These are phyloP conservation scores for Pseudoperonospora humuli DNA, from an alignment of 352 stramenopile species.

Conservation along the genomic window DNA sequence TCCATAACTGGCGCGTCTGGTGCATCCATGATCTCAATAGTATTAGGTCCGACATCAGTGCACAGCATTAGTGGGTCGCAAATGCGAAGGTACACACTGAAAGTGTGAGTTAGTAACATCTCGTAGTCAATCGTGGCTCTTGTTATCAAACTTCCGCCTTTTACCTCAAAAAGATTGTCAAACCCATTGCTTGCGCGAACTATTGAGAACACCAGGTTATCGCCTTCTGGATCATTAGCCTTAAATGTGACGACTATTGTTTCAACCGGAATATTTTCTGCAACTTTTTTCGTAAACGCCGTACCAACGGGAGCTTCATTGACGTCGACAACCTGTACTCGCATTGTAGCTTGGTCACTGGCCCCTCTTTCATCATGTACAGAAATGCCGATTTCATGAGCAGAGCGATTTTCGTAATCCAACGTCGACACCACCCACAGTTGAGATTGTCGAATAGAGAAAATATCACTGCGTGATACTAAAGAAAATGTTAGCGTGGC, in stretches of 20 bases:
- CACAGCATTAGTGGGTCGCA: conserved; percentile 43
- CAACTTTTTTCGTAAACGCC: conserved; percentile 19
- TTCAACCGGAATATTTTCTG: conserved; percentile 31
- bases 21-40: conserved; percentile 30
- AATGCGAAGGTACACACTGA: conserved; percentile 19
- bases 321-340: conserved; percentile 20
- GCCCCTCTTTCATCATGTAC: conserved; percentile 19
- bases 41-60: conserved; percentile 30
- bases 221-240: conserved; percentile 33
- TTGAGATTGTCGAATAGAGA: conserved; percentile 13
- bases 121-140: conserved; percentile 18
- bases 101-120: conserved; percentile 8
- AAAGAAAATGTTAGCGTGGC: conserved; percentile 28
- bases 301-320: conserved; percentile 25
- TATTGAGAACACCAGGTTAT: conserved; percentile 22
- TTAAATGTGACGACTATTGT: conserved; percentile 18
- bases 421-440: conserved; percentile 11
- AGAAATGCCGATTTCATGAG: conserved; percentile 15
- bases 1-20: conserved; percentile 35
- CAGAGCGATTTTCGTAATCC: conserved; percentile 16
- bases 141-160: conserved; percentile 11
- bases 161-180: conserved; percentile 11
- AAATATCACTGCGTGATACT: neutral
- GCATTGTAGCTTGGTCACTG: conserved; percentile 12
- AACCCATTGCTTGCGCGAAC: conserved; percentile 6